phyloP scores from a whole-genome alignment of 805 yeast species.

The Yamadazyma scolyti region DNA sequence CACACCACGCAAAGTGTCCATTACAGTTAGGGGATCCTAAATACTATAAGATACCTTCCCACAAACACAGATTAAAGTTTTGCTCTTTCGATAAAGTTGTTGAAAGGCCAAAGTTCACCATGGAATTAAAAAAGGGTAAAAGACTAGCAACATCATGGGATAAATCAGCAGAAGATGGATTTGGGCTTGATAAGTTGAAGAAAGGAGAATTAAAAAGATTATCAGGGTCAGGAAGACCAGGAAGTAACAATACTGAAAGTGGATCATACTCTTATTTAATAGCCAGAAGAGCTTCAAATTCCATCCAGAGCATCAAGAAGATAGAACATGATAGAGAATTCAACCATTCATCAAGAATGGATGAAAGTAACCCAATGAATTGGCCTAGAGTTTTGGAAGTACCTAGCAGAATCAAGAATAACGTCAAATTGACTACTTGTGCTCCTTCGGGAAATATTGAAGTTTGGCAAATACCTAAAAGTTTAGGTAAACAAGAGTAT shows the following conservation, averaged over 20 bases:
- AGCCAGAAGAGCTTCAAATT: conserved; percentile 54
- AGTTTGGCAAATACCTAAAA: conserved; percentile 82
- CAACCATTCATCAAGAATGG: conserved; percentile 17
- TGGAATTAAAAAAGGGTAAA: conserved; percentile 83
- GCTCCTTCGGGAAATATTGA: conserved; percentile 77
- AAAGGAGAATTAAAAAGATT: conserved; percentile 30
- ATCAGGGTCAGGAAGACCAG: conserved; percentile 76
- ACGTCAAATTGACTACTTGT: conserved; percentile 76
- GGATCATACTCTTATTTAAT: conserved; percentile 75
- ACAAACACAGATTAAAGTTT: conserved; percentile 60
- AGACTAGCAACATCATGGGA: conserved; percentile 72
- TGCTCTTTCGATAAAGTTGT: conserved; percentile 73
- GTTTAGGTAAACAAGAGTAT: conserved; percentile 67
- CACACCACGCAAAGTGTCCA: conserved; percentile 86
- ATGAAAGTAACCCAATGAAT: conserved; percentile 22
- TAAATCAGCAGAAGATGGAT: conserved; percentile 48
- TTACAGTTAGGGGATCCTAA: conserved; percentile 74
- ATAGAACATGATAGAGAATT: conserved; percentile 37
- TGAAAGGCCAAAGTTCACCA: conserved; percentile 71
- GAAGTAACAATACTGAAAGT: conserved; percentile 65
- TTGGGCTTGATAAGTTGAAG: conserved; percentile 43
- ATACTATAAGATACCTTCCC: conserved; percentile 53
- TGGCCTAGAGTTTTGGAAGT: conserved; percentile 74
- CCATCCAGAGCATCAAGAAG: conserved; percentile 32
- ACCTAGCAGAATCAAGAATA: conserved; percentile 78